Conservation (phyloP, 2,329 filamentous ascomycete species). For the Pseudocercospora cruenta region DNA sequence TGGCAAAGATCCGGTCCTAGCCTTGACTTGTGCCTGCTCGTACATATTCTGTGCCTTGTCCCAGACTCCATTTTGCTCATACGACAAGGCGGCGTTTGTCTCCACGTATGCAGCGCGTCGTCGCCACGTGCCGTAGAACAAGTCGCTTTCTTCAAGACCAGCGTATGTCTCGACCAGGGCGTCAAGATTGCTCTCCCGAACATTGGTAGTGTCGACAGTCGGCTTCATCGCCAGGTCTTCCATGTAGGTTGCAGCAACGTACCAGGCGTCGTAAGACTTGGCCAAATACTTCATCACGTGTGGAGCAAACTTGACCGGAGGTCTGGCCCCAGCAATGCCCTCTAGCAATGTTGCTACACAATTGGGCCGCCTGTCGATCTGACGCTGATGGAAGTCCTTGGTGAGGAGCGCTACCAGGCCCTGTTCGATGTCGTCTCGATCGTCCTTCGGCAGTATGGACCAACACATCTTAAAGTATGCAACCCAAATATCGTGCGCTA, state of each 20-base stretch:
- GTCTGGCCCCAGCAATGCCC: constrained; percentile 80
- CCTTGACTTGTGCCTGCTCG: constrained; percentile 95
- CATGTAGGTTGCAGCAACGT: constrained; percentile 86
- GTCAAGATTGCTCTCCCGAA: constrained; percentile 93
- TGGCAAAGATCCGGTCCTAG: constrained; percentile 90
- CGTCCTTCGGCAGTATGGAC: constrained; percentile 84
- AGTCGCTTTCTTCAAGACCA: constrained; percentile 87
- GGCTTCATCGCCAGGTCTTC: constrained; percentile 87
- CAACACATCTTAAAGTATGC: constrained; percentile 90
- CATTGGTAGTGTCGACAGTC: constrained; percentile 77
- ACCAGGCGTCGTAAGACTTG: constrained; percentile 95
- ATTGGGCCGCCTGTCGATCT: constrained; percentile 93
- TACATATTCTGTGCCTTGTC: constrained; percentile 98
- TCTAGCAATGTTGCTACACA: constrained; percentile 91
- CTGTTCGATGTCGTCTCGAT: constrained; percentile 86
- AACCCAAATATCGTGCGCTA: constrained; percentile 89
- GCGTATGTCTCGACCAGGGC: constrained; percentile 93
- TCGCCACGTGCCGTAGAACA: constrained; percentile 97
- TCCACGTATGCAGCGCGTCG: constrained; percentile 94
- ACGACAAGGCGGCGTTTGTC: constrained; percentile 94
- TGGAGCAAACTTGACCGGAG: constrained; percentile 88
- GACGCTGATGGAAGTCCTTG: constrained; percentile 92
- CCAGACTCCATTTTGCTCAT: constrained; percentile 99
- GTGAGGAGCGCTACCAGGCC: constrained; percentile 88
- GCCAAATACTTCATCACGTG: constrained; percentile 96